Evolutionary conservation across 352 stramenopile genomes (phyloP).

Genomic region (Thalassiosira allenii): DNA sequence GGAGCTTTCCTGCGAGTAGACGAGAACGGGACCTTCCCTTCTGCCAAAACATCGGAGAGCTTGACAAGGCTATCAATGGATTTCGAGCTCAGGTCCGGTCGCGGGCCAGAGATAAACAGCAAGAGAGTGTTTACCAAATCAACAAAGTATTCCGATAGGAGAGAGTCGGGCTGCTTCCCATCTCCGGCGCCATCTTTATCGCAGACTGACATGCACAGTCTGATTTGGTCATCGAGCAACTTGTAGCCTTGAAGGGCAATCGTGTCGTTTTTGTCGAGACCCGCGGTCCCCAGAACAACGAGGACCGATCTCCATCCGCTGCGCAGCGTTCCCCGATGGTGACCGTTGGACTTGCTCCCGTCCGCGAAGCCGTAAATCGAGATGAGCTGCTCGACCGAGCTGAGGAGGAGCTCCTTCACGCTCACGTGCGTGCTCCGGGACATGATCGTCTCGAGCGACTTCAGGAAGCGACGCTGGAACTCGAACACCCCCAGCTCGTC

Average conservation of each 20-base stretch:
- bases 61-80: constrained; percentile 70
- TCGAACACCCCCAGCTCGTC: constrained; percentile 98
- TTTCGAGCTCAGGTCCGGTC: constrained; percentile 73
- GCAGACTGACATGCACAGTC: constrained; percentile 55
- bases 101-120: constrained; percentile 73
- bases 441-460: constrained; percentile 83
- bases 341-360: neutral
- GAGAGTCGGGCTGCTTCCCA: constrained; percentile 42
- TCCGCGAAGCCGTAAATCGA: constrained; percentile 75
- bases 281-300: constrained; percentile 73
- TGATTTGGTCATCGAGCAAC: constrained; percentile 74
- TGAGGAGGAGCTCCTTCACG: constrained; percentile 84
- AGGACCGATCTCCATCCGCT: constrained; percentile 84
- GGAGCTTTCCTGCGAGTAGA: constrained; percentile 36
- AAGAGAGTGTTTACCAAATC: constrained; percentile 82
- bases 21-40: constrained; percentile 61
- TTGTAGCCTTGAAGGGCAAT: constrained; percentile 77
- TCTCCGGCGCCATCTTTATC: constrained; percentile 16
- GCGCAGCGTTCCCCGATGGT: constrained; percentile 65
- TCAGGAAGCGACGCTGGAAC: constrained; percentile 91
- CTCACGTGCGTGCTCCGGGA: constrained; percentile 68
- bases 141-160: constrained; percentile 80
- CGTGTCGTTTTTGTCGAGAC: constrained; percentile 67
- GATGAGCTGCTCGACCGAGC: constrained; percentile 83
- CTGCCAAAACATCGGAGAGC: constrained; percentile 71